Evolutionary conservation across 116 monocot genomes (phyloP).

Genomic region (Phalaenopsis hybrid): DNA sequence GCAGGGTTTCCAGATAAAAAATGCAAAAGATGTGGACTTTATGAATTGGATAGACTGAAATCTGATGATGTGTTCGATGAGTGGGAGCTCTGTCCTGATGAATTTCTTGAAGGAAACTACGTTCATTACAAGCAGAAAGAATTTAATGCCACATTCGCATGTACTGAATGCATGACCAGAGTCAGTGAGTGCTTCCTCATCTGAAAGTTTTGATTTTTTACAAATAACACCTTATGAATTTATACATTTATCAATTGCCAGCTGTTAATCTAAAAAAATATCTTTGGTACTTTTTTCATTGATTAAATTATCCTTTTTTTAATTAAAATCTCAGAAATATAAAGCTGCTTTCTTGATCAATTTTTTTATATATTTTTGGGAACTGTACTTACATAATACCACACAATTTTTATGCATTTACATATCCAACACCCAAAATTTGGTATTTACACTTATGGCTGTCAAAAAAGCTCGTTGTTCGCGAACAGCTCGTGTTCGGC

Average conservation of each 20-base stretch:
- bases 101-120: conserved; percentile 20
- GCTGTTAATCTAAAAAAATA: background rate
- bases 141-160: conserved; percentile 29
- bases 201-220: background rate
- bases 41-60: conserved; percentile 17
- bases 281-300: background rate
- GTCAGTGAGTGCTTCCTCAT: conserved; percentile 9
- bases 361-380: background rate
- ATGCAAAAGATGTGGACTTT: conserved; percentile 46
- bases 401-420: no score
- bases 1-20: conserved; percentile 45
- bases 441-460: no score
- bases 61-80: conserved; percentile 41
- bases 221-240: background rate
- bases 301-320: background rate
- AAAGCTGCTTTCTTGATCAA: background rate
- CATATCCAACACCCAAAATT: no score
- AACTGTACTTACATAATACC: no score
- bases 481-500: no score
- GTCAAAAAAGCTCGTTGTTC: no score
- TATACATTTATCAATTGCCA: background rate
- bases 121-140: conserved; percentile 23
- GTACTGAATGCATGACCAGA: conserved; percentile 10
- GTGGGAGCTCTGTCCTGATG: conserved; percentile 40
- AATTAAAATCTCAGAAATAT: background rate